Percentiles rank a stretch among this genome's conserved stretches.
phyloP scores from a whole-genome alignment of 2,329 filamentous ascomycete genomes.

The Diaporthe citrichinensis region DNA sequence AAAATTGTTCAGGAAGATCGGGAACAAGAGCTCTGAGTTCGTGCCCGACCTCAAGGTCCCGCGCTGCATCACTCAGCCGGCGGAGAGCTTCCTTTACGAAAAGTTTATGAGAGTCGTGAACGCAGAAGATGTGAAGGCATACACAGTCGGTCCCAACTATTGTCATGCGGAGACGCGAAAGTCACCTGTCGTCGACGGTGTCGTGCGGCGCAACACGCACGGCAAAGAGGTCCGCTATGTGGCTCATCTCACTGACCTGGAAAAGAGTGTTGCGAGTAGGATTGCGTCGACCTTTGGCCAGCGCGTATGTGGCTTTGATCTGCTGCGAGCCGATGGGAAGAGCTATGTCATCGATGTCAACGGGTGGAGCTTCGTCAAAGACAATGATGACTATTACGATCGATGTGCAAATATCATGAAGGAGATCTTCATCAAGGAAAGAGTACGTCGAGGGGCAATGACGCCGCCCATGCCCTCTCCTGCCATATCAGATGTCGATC shows the following conservation, averaged over 20 bases:
- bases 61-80: conserved; percentile 83
- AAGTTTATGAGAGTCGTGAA: conserved; percentile 98
- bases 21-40: conserved; percentile 98
- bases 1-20: conserved; percentile 95
- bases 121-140: conserved; percentile 97
- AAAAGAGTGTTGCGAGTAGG: conserved; percentile 87
- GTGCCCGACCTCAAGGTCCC: conserved; percentile 83
- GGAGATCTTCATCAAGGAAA: conserved; percentile 89
- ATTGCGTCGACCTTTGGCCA: conserved; percentile 95
- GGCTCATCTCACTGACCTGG: conserved; percentile 83
- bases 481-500: conserved; percentile 55
- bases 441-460: conserved; percentile 74
- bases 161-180: conserved; percentile 98
- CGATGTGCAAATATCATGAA: conserved; percentile 88
- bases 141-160: conserved; percentile 92
- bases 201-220: conserved; percentile 95
- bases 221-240: conserved; percentile 98
- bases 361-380: conserved; percentile 99
- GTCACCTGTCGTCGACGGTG: conserved; percentile 95
- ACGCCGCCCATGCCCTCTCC: conserved; percentile 67
- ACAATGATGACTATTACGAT: conserved; percentile 98
- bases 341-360: conserved; percentile 99
- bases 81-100: conserved; percentile 94
- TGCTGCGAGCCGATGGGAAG: conserved; percentile 87
- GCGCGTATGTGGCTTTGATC: conserved; percentile 94